phyloP scores from a whole-genome alignment of 495 filamentous ascomycete genomes.

The Tuber indicum region DNA sequence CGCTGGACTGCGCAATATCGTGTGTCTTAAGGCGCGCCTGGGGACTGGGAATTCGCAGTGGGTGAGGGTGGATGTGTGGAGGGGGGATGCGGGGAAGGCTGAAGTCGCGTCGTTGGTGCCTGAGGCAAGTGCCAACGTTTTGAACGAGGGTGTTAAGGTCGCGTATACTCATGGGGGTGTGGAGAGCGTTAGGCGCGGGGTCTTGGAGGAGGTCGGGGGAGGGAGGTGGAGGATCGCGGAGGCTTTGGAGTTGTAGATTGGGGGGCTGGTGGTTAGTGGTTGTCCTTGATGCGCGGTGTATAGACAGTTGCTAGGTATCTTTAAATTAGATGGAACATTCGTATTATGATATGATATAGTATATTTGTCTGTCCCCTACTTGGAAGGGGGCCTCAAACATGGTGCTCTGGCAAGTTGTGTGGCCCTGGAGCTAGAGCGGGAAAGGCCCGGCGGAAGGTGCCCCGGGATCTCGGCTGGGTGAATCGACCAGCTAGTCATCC shows the following conservation, averaged over 20 bases:
- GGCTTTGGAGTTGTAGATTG: background rate
- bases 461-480: too few species aligned
- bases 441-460: too few species aligned
- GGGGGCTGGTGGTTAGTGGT: background rate
- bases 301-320: conserved; percentile 1
- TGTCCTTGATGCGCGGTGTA: conserved; percentile 4
- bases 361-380: background rate
- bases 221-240: background rate
- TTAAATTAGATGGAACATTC: background rate
- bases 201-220: background rate
- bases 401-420: too few species aligned
- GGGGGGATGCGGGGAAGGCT: background rate
- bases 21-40: conserved; percentile 8
- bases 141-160: background rate
- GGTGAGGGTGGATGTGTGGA: conserved; percentile 11
- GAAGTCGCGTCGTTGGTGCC: conserved; percentile 17
- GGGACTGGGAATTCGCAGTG: conserved; percentile 8
- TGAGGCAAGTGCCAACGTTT: background rate
- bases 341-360: background rate
- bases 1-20: conserved; percentile 4
- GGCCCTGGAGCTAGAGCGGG: too few species aligned
- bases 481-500: too few species aligned
- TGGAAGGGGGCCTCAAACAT: too few species aligned
- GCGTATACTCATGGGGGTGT: background rate
- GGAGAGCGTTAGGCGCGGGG: background rate